Evolutionary conservation across 495 filamentous ascomycete species (phyloP).

Genomic region (Acidomyces sp.): DNA sequence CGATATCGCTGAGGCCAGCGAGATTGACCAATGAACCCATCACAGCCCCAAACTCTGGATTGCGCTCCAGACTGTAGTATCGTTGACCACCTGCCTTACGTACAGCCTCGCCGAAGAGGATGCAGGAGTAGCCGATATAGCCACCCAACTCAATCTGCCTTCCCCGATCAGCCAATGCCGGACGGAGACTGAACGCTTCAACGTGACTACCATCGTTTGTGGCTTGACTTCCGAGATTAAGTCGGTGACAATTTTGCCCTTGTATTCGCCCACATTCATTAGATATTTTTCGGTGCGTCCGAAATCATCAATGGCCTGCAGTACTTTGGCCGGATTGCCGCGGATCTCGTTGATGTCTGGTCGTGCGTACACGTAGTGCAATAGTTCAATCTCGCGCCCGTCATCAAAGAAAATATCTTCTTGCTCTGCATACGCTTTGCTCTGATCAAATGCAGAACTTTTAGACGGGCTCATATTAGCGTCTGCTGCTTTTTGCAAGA

Average conservation of each 20-base stretch:
- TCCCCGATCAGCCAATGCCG: slow-evolving; percentile 9
- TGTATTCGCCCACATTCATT: slow-evolving; percentile 66
- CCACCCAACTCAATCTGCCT: slow-evolving; percentile 57
- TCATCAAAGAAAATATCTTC: slow-evolving; percentile 44
- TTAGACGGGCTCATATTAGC: too few species aligned
- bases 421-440: slow-evolving; percentile 34
- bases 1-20: slow-evolving; percentile 52
- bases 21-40: slow-evolving; percentile 49
- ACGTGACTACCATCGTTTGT: slow-evolving; percentile 38
- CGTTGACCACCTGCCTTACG: slow-evolving; percentile 43
- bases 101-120: slow-evolving; percentile 54
- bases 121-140: slow-evolving; percentile 69
- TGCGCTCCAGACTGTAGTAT: slow-evolving; percentile 56
- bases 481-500: too few species aligned
- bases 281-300: slow-evolving; percentile 50
- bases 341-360: slow-evolving; percentile 45
- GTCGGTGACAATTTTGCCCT: slow-evolving; percentile 52
- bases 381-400: slow-evolving; percentile 58
- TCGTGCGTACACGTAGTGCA: slow-evolving; percentile 52
- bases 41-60: slow-evolving; percentile 53
- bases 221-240: slow-evolving; percentile 54
- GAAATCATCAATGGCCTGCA: slow-evolving; percentile 61
- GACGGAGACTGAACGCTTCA: not conserved
- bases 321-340: slow-evolving; percentile 48
- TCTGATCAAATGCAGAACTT: slow-evolving; percentile 27